Conservation (phyloP, 2,329 filamentous ascomycete genomes). For the Tolypocladium ophioglossoides region DNA sequence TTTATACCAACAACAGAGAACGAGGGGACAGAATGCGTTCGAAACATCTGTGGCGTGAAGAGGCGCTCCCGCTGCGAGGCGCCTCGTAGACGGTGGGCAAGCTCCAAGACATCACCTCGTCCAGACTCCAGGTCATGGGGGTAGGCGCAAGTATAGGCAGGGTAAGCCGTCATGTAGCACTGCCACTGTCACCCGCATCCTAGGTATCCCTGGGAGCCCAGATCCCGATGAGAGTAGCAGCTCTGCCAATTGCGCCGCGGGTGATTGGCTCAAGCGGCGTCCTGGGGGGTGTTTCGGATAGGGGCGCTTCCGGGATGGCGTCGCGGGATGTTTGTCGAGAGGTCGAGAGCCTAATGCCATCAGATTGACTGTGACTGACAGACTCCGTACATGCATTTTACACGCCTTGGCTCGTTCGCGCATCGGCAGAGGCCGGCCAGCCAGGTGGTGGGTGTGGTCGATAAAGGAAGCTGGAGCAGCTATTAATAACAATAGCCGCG, state of each 20-base stretch:
- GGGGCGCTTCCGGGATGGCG: neutral
- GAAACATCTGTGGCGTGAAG: neutral
- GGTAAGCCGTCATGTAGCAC: neutral
- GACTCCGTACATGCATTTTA: too few species aligned
- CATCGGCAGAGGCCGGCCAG: too few species aligned
- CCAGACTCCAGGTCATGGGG: too few species aligned
- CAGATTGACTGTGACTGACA: too few species aligned
- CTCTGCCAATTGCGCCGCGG: neutral
- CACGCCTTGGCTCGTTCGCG: too few species aligned
- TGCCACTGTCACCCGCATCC: too few species aligned
- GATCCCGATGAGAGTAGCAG: neutral
- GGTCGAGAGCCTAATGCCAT: too few species aligned
- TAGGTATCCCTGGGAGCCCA: too few species aligned
- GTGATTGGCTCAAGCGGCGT: neutral
- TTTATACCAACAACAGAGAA: neutral
- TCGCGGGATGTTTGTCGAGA: too few species aligned
- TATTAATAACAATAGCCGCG: too few species aligned
- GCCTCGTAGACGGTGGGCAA: neutral
- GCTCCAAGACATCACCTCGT: neutral
- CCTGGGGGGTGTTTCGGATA: neutral
- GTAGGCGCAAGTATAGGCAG: neutral
- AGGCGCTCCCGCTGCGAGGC: neutral
- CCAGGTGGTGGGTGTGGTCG: too few species aligned
- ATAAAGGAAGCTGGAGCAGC: too few species aligned
- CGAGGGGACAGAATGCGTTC: neutral